These are phyloP conservation scores for Candida takata DNA, from an alignment of 805 yeast genomes.

Conservation along the genomic window DNA sequence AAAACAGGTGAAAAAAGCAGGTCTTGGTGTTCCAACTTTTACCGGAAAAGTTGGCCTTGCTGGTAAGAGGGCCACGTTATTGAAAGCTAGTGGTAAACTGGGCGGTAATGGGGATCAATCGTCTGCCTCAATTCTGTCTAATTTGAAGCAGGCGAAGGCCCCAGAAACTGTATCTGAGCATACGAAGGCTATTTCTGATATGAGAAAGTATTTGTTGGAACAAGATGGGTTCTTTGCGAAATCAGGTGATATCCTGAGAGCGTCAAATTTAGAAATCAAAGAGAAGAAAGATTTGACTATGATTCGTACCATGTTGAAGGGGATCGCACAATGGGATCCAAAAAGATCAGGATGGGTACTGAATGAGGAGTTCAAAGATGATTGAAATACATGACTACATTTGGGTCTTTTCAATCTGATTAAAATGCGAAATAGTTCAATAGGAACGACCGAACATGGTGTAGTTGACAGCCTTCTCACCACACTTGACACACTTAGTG, in stretches of 20 bases:
- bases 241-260: conserved; percentile 41
- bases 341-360: conserved; percentile 55
- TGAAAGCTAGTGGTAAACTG: conserved; percentile 9
- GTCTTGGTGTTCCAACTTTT: conserved; percentile 89
- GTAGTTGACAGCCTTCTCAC: conserved; percentile 65
- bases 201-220: conserved; percentile 32
- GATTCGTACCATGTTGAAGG: conserved; percentile 60
- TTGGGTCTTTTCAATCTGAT: too few species aligned
- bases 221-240: conserved; percentile 36
- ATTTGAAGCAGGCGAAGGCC: conserved; percentile 36
- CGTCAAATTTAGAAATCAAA: conserved; percentile 31
- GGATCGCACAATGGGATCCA: conserved; percentile 64
- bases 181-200: conserved; percentile 26
- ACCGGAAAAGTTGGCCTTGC: conserved; percentile 89
- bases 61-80: conserved; percentile 40
- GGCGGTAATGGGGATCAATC: conserved; percentile 23
- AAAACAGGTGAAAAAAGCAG: conserved; percentile 30
- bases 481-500: conserved; percentile 86
- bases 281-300: conserved; percentile 50
- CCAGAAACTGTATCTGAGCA: conserved; percentile 2
- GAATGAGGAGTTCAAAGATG: conserved; percentile 41
- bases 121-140: conserved; percentile 44
- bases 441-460: conserved; percentile 97
- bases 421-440: conserved; percentile 30
- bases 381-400: not conserved